These are phyloP conservation scores for Coriolopsis trogii DNA, from an alignment of 1,284 basidiomycete species.

Conservation along the genomic window DNA sequence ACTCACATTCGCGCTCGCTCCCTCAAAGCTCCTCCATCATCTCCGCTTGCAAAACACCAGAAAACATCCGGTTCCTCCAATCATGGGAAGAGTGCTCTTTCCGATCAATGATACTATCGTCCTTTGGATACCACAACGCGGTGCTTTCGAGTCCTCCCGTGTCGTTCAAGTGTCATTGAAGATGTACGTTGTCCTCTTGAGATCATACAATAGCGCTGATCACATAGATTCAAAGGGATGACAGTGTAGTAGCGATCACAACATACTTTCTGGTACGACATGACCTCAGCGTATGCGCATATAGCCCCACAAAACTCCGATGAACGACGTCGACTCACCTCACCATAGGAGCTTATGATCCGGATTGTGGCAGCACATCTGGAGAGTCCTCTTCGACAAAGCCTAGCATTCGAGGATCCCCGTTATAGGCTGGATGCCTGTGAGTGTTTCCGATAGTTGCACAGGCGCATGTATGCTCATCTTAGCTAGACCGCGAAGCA, in stretches of 20 bases:
- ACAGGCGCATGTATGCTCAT: neutral
- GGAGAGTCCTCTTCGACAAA: slow-evolving; percentile 16
- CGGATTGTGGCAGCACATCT: slow-evolving; percentile 26
- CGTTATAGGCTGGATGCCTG: slow-evolving; percentile 24
- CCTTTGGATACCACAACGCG: slow-evolving; percentile 20
- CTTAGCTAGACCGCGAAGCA: slow-evolving; percentile 13
- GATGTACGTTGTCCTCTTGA: no score
- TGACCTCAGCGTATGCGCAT: slow-evolving; percentile 26
- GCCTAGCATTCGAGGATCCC: slow-evolving; percentile 21
- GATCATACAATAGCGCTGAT: no score
- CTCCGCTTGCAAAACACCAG: neutral
- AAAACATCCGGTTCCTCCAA: neutral
- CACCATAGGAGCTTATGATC: slow-evolving; percentile 20
- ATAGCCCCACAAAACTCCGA: no score
- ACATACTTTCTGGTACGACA: slow-evolving; percentile 27
- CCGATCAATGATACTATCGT: slow-evolving; percentile 28
- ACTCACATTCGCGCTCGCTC: no score
- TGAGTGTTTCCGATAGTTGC: no score
- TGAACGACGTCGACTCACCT: neutral
- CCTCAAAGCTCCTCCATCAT: neutral
- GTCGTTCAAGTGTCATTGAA: slow-evolving; percentile 29
- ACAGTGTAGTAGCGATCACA: slow-evolving; percentile 20
- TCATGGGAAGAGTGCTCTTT: slow-evolving; percentile 13
- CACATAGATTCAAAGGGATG: slow-evolving; percentile 4
- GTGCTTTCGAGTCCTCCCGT: neutral